A percentile compares a stretch with the other conserved stretches of the same genome.
Conservation (phyloP, 208 protist species). For the Crithidia bombi region DNA sequence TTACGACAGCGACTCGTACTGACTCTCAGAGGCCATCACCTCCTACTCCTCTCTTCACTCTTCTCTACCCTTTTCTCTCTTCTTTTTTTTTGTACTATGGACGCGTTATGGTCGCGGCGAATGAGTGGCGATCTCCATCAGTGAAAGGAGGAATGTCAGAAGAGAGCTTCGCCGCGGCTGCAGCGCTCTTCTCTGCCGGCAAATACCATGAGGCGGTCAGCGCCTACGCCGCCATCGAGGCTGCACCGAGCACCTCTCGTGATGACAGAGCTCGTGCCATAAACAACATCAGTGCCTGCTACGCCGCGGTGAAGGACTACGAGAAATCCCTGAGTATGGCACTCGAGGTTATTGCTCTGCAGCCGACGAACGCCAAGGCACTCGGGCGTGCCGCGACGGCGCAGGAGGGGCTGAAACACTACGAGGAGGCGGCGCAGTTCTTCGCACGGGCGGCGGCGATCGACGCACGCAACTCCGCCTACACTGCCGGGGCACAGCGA, state of each 20-base stretch:
- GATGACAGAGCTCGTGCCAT: constrained; percentile 58
- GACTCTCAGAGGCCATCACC: not conserved
- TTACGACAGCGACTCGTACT: too few relatives aligned
- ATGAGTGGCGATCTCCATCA: too few relatives aligned
- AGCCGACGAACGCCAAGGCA: constrained; percentile 57
- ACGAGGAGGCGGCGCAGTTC: constrained; percentile 59
- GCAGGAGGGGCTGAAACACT: constrained; percentile 69
- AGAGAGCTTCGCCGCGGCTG: constrained; percentile 52
- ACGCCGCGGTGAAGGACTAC: constrained; percentile 67
- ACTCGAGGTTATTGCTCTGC: constrained; percentile 49
- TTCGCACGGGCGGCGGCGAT: constrained; percentile 41
- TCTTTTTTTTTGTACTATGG: not conserved
- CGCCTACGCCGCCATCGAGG: constrained; percentile 51
- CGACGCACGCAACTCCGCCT: constrained; percentile 40
- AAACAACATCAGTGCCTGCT: constrained; percentile 86
- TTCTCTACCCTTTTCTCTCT: constrained; percentile 14
- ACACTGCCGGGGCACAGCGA: constrained; percentile 35
- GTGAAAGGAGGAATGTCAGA: constrained; percentile 48
- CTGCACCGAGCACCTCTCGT: constrained; percentile 15
- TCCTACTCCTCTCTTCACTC: constrained; percentile 8
- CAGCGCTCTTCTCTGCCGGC: constrained; percentile 46
- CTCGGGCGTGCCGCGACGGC: constrained; percentile 72
- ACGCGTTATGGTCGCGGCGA: too few relatives aligned
- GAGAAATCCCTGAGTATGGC: constrained; percentile 53
- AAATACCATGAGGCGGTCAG: constrained; percentile 62